Evolutionary conservation across 2,329 filamentous ascomycete genomes (phyloP), one percentile per base, ranked within the genome.

Genomic region (Aspergillus thermomutatus): DNA sequence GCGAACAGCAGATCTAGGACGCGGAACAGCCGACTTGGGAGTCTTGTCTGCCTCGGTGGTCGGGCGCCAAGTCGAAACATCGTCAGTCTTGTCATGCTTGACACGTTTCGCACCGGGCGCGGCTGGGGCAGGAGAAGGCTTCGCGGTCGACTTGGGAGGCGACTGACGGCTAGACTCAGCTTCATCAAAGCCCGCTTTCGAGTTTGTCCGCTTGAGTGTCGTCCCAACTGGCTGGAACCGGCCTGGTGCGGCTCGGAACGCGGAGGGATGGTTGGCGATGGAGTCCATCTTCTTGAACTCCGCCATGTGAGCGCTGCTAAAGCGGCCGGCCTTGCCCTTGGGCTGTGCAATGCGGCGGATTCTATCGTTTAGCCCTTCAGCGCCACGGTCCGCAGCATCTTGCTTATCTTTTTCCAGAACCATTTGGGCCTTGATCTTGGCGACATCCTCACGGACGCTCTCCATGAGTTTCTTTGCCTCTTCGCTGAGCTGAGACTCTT

Each of bases 231-330:
- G 68, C 58, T 75, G 70, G 60, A 75, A 72, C 51, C 72, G 74
- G 53, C 80, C 67, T 68, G 78, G 64, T 69, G 77, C 52, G 74
- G 75, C 69, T 78, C 85, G 64, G 77, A 81, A 94, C 17, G 88
- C 84, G 10, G 92, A 96, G 8, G 91, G 82, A 71, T 97, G 92
- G 60, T 87, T 87, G 46, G 86, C 90, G 69, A 97, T 97, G 1
- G 92, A 97, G 71, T 96, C 92, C 93, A 97, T 97, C 80, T 96
- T 97, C 76, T 91, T 91, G 78, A 97, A 97, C 68, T 93, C 85
- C 50, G 87, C 86, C 84, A 90, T 89, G 72, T 97, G 93, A 40
- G 85, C 87, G 60, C 91, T 88, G 70, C 91, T 96, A 76, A 88
- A 97, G 48, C 93, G 87, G 50, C 87, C 80, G 51, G 85, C 83